Percentiles rank a stretch among this genome's conserved stretches.
These are phyloP conservation scores for Lizonia empirigonia DNA, from an alignment of 2,329 filamentous ascomycete species.

Conservation along the genomic window DNA sequence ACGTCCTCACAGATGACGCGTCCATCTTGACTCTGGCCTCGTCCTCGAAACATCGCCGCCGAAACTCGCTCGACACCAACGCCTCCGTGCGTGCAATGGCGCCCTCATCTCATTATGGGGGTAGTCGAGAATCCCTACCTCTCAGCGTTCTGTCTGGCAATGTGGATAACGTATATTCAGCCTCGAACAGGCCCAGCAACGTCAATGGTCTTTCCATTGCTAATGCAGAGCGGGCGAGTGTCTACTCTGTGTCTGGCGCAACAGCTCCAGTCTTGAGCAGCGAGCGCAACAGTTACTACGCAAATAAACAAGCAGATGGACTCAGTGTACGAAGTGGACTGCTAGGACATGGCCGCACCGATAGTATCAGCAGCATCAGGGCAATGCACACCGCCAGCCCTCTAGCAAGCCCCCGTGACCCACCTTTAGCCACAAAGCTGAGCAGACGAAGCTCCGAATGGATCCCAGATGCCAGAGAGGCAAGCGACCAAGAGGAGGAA, in stretches of 20 bases:
- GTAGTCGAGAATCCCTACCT: constrained; percentile 78
- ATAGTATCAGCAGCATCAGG: constrained; percentile 79
- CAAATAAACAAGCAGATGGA: constrained; percentile 66
- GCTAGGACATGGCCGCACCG: constrained; percentile 76
- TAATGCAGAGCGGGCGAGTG: constrained; percentile 72
- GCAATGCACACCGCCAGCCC: constrained; percentile 59
- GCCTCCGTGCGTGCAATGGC: constrained; percentile 85
- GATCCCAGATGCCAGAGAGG: constrained; percentile 40
- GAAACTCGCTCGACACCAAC: constrained; percentile 82
- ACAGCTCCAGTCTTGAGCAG: constrained; percentile 67
- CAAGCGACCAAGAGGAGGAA: constrained; percentile 36
- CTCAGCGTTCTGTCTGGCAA: constrained; percentile 78
- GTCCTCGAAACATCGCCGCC: constrained; percentile 76
- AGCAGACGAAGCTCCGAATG: constrained; percentile 46
- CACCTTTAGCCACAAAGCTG: constrained; percentile 38
- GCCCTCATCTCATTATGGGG: constrained; percentile 80
- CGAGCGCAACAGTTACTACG: constrained; percentile 83
- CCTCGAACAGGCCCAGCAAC: constrained; percentile 57
- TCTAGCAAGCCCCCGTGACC: constrained; percentile 60
- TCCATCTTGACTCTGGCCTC: constrained; percentile 85
- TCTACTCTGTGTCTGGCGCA: constrained; percentile 76
- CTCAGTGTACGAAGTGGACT: constrained; percentile 79
- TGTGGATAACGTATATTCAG: constrained; percentile 57
- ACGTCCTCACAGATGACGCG: constrained; percentile 81
- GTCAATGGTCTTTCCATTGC: constrained; percentile 56